Evolutionary conservation across 441 rosid genomes (phyloP).

Genomic region (Erodium texanum): DNA sequence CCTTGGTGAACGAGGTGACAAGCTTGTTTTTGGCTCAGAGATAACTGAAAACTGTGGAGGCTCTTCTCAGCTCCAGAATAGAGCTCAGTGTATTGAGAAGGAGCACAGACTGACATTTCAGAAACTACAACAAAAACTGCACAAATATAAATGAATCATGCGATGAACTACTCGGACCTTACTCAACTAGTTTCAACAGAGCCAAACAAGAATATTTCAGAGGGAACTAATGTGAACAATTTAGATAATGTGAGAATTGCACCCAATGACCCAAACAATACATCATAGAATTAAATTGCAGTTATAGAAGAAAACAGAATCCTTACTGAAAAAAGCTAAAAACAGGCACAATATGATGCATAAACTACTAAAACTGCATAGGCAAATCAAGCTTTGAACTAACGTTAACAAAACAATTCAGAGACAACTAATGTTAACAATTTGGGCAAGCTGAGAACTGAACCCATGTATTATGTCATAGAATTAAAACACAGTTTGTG

Average conservation of each 20-base stretch:
- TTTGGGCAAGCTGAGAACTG: too few species aligned
- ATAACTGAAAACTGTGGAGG: not conserved
- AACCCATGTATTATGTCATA: too few species aligned
- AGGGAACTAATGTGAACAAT: not conserved
- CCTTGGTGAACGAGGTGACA: not conserved
- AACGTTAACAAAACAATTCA: too few species aligned
- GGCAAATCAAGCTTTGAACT: too few species aligned
- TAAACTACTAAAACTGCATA: too few species aligned
- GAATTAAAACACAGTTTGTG: too few species aligned
- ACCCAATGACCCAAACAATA: too few species aligned
- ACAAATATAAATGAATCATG: not conserved
- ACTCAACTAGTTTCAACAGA: not conserved
- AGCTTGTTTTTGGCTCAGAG: slow-evolving; percentile 6
- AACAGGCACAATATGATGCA: not conserved
- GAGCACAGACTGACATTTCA: slow-evolving; percentile 16
- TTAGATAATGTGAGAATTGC: not conserved
- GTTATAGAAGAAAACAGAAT: too few species aligned
- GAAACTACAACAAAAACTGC: slow-evolving; percentile 21
- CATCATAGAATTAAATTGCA: too few species aligned
- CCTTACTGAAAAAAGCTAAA: not conserved
- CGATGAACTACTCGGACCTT: not conserved
- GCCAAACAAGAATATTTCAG: not conserved
- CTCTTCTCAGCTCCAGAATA: slow-evolving; percentile 4
- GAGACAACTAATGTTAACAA: not conserved
- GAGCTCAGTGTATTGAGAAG: not conserved